Conservation (phyloP, 768 basidiomycete genomes). For the Hygrocybe coccinea region DNA sequence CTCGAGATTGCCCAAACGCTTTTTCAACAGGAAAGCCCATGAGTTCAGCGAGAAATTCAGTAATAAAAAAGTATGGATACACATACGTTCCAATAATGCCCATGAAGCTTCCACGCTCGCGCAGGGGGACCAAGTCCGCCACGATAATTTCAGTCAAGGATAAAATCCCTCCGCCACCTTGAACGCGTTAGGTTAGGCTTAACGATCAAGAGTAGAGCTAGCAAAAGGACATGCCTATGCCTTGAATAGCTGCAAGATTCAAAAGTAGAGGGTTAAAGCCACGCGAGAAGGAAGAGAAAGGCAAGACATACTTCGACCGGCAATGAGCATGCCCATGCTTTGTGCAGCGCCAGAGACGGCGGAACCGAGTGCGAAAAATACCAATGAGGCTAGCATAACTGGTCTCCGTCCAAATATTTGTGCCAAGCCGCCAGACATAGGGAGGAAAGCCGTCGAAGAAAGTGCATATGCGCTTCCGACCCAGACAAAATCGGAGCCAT, state of each 20-base stretch:
- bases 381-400: conserved; percentile 27
- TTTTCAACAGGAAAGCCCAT: not conserved
- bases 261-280: not conserved
- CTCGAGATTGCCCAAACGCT: conserved; percentile 35
- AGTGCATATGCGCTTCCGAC: conserved; percentile 42
- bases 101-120: conserved; percentile 38
- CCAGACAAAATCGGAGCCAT: conserved; percentile 41
- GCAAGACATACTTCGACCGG: conserved; percentile 29
- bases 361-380: conserved; percentile 39
- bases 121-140: conserved; percentile 43
- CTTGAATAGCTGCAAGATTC: not conserved
- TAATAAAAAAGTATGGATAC: not conserved
- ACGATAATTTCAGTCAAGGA: conserved; percentile 39
- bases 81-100: conserved; percentile 36
- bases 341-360: conserved; percentile 40
- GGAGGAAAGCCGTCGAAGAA: conserved; percentile 38
- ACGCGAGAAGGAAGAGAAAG: not conserved
- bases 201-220: conserved; percentile 14
- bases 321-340: conserved; percentile 40
- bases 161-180: conserved; percentile 39
- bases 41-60: not conserved
- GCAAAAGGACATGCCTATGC: not conserved
- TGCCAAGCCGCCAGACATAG: conserved; percentile 35
- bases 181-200: conserved; percentile 29
- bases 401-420: conserved; percentile 39